Percentiles rank a stretch among this genome's conserved stretches.
Evolutionary conservation across 169 alveolate genomes (phyloP).

Genomic region (Plasmodium ovale): DNA sequence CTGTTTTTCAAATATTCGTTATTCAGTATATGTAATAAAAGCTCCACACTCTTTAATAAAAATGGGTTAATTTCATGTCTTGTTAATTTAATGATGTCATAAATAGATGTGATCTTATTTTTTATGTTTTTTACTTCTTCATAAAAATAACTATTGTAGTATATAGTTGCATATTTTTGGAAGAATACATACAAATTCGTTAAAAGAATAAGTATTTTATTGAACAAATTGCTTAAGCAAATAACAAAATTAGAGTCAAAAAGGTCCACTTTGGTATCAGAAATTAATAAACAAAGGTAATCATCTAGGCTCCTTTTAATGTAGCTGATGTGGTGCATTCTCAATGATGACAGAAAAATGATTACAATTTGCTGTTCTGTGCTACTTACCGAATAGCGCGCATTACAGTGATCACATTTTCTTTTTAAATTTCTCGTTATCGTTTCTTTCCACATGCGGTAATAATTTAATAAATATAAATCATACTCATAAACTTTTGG

Average conservation of each 20-base stretch:
- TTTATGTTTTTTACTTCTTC: slow-evolving; percentile 57
- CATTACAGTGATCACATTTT: not conserved
- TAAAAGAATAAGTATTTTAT: slow-evolving; percentile 66
- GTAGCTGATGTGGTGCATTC: slow-evolving; percentile 7
- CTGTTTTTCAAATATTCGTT: slow-evolving; percentile 33
- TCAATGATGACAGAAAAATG: slow-evolving; percentile 19
- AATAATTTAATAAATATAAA: slow-evolving; percentile 15
- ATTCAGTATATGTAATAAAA: slow-evolving; percentile 40
- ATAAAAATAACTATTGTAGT: slow-evolving; percentile 72
- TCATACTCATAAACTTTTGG: not conserved
- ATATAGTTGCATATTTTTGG: slow-evolving; percentile 19
- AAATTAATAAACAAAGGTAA: slow-evolving; percentile 23
- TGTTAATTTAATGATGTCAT: slow-evolving; percentile 25
- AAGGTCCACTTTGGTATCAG: slow-evolving; percentile 43
- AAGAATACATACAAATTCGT: slow-evolving; percentile 57
- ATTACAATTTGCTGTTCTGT: not conserved
- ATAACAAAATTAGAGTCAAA: slow-evolving; percentile 71
- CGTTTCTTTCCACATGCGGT: slow-evolving; percentile 29
- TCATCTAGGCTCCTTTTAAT: slow-evolving; percentile 58
- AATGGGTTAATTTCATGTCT: slow-evolving; percentile 71
- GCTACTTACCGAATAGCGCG: not conserved
- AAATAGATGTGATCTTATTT: slow-evolving; percentile 6
- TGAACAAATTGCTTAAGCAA: slow-evolving; percentile 57
- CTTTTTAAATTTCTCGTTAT: slow-evolving; percentile 8
- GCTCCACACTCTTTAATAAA: slow-evolving; percentile 39